Conservation (phyloP, 2,329 filamentous ascomycete genomes). For the Aureobasidium sp. region DNA sequence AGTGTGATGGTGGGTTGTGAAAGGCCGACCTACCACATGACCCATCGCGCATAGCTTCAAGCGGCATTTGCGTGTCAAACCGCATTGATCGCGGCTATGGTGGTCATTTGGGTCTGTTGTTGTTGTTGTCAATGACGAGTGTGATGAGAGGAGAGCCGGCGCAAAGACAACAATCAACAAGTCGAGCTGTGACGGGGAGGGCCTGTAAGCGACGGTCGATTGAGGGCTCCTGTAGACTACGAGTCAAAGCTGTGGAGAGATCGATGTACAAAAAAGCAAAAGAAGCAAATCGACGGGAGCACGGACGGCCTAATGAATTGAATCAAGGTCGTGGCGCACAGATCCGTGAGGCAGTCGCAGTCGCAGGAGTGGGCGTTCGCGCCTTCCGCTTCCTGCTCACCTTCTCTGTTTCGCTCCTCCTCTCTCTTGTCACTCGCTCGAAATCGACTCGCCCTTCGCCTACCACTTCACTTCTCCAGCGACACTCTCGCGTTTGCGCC, state of each 20-base stretch:
- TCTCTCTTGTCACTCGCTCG: background rate
- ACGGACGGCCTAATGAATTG: background rate
- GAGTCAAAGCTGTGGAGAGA: constrained; percentile 8
- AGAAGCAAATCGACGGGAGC: constrained; percentile 1
- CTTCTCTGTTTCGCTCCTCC: constrained; percentile 1
- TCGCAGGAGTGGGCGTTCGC: constrained; percentile 1
- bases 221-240: background rate
- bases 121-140: background rate
- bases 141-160: constrained; percentile 2
- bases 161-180: background rate
- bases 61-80: constrained; percentile 3
- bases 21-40: background rate
- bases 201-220: background rate
- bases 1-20: background rate
- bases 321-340: background rate
- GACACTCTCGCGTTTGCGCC: constrained; percentile 1
- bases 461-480: background rate
- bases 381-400: constrained; percentile 8
- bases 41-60: background rate
- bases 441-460: background rate
- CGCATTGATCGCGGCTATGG: constrained; percentile 2
- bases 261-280: constrained; percentile 3
- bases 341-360: background rate
- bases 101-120: background rate
- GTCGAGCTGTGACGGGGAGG: background rate